These are phyloP conservation scores for Trichophyton verrucosum DNA, from an alignment of 2,329 filamentous ascomycete genomes.

Conservation along the genomic window DNA sequence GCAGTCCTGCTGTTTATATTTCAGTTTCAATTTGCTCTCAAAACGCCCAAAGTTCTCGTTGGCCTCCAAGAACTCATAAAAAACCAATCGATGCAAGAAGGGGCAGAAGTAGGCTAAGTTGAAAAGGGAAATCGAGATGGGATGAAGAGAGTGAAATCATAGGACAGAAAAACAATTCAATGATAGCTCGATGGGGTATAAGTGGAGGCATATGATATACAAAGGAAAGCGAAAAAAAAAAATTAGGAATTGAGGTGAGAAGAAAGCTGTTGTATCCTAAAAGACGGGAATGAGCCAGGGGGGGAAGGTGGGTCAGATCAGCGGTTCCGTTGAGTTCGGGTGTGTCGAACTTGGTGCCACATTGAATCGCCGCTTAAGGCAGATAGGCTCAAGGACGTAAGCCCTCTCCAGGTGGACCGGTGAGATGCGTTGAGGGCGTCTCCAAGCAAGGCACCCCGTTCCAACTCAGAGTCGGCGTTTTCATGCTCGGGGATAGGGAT, in stretches of 20 bases:
- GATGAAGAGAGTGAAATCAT: not conserved
- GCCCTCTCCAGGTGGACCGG: slow-evolving; percentile 32
- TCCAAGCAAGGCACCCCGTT: slow-evolving; percentile 30
- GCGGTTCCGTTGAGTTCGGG: slow-evolving; percentile 25
- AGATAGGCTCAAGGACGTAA: slow-evolving; percentile 34
- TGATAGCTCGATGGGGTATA: slow-evolving; percentile 2
- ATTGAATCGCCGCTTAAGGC: slow-evolving; percentile 36
- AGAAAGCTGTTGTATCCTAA: slow-evolving; percentile 3
- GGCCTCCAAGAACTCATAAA: not conserved
- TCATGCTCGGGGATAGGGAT: slow-evolving; percentile 32
- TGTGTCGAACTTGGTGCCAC: slow-evolving; percentile 30
- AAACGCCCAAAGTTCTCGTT: not conserved
- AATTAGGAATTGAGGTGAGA: slow-evolving; percentile 1
- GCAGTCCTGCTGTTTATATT: not conserved
- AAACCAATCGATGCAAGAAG: slow-evolving; percentile 4
- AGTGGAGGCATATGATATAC: slow-evolving; percentile 4
- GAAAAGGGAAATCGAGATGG: not conserved
- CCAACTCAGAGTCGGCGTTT: slow-evolving; percentile 31
- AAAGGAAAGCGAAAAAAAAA: slow-evolving; percentile 5
- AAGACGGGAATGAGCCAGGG: not conserved
- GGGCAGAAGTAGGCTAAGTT: not conserved
- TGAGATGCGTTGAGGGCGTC: slow-evolving; percentile 16
- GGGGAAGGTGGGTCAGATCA: slow-evolving; percentile 14
- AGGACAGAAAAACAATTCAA: not conserved
- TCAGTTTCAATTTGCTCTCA: slow-evolving; percentile 2